These are phyloP conservation scores for Aspergillus carbonarius DNA, from an alignment of 2,329 filamentous ascomycete genomes.

Conservation along the genomic window DNA sequence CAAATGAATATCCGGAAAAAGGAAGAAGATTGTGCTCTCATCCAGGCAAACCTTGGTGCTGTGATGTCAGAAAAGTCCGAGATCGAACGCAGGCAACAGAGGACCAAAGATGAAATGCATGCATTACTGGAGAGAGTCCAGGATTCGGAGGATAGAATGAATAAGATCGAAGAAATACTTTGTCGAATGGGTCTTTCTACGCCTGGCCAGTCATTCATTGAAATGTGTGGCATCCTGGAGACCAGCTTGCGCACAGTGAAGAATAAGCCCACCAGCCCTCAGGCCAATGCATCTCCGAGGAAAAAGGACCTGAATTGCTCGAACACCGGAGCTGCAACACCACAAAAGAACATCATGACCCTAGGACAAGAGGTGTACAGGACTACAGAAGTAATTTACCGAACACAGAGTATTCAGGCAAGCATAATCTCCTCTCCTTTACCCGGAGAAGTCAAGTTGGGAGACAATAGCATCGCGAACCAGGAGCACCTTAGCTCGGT, in stretches of 20 bases:
- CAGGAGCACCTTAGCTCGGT: not conserved
- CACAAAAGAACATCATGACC: not conserved
- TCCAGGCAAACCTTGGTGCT: constrained; percentile 12
- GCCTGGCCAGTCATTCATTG: constrained; percentile 17
- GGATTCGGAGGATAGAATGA: constrained; percentile 25
- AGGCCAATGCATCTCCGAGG: not conserved
- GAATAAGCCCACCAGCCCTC: not conserved
- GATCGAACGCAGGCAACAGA: constrained; percentile 22
- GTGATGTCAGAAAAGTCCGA: constrained; percentile 14
- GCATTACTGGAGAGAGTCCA: constrained; percentile 25
- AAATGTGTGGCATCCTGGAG: constrained; percentile 23
- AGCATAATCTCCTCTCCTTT: constrained; percentile 10
- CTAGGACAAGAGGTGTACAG: constrained; percentile 9
- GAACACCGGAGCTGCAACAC: not conserved
- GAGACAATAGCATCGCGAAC: not conserved
- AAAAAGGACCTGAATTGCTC: not conserved
- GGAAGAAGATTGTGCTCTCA: constrained; percentile 29
- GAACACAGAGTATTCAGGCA: constrained; percentile 17
- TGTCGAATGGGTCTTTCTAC: constrained; percentile 15
- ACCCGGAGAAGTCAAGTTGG: not conserved
- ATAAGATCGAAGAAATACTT: constrained; percentile 22
- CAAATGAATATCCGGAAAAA: constrained; percentile 21
- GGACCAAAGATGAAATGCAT: constrained; percentile 26
- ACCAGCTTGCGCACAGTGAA: constrained; percentile 11
- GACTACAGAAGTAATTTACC: constrained; percentile 20